Conservation (phyloP, 768 basidiomycete species). For the Crepidotus variabilis region DNA sequence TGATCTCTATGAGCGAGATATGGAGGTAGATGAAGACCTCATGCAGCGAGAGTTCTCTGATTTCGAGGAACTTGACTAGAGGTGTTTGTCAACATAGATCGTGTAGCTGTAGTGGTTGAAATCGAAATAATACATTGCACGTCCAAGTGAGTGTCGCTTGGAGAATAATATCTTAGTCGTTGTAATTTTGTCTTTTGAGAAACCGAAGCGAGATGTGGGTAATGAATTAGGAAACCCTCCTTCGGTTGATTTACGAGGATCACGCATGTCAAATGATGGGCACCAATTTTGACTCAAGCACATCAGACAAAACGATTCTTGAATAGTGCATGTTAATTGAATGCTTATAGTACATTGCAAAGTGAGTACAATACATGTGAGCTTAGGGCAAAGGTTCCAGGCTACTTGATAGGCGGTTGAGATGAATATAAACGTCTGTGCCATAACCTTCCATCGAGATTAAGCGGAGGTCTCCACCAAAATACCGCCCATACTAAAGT, state of each 20-base stretch:
- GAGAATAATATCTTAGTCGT: background rate
- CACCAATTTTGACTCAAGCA: no score
- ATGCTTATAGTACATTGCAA: background rate
- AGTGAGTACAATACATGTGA: background rate
- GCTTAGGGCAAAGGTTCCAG: conserved; percentile 67
- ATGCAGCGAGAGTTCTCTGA: no score
- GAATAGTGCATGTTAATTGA: background rate
- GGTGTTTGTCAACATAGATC: no score
- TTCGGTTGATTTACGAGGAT: no score
- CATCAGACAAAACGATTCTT: background rate
- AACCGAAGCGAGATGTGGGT: no score
- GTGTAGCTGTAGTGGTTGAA: no score
- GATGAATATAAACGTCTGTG: conserved; percentile 90
- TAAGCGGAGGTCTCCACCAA: conserved; percentile 87
- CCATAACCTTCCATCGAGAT: conserved; percentile 99
- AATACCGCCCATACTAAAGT: conserved; percentile 85
- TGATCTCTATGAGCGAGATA: no score
- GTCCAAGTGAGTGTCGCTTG: background rate
- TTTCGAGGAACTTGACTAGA: no score
- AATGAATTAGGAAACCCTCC: no score
- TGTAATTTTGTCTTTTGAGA: no score
- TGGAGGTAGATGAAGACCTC: no score
- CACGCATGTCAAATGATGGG: no score
- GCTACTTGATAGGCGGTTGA: conserved; percentile 82
- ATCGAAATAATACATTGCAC: background rate